phyloP scores from a whole-genome alignment of 2,329 filamentous ascomycete genomes.

The Aspergillus hortae region DNA sequence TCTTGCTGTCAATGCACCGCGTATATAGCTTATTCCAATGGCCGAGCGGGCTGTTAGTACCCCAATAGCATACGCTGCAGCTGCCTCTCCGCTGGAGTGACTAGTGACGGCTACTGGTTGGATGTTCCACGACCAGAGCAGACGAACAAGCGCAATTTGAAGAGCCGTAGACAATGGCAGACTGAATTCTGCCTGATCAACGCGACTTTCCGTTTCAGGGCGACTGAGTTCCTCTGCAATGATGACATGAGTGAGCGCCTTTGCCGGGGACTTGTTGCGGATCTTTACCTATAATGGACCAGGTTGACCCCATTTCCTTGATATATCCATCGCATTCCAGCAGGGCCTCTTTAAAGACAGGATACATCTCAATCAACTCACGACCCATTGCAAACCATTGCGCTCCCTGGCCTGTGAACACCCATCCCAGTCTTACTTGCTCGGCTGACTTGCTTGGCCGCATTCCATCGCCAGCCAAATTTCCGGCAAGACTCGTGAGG shows the following conservation, averaged over 20 bases:
- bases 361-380: constrained; percentile 15
- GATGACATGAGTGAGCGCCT: too few species aligned
- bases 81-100: constrained; percentile 35
- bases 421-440: background rate
- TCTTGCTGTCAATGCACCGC: background rate
- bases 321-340: background rate
- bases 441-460: constrained; percentile 34
- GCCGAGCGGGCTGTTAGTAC: constrained; percentile 3
- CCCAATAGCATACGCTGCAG: constrained; percentile 9
- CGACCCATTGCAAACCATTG: constrained; percentile 35
- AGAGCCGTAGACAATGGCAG: constrained; percentile 19
- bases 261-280: too few species aligned
- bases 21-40: constrained; percentile 3
- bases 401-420: constrained; percentile 29
- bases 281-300: background rate
- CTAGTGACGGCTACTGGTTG: constrained; percentile 22
- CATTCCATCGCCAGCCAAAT: constrained; percentile 1
- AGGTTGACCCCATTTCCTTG: background rate
- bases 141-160: constrained; percentile 28
- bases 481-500: background rate
- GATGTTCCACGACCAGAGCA: constrained; percentile 24
- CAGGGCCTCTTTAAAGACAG: background rate
- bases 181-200: background rate
- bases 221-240: background rate
- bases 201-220: constrained; percentile 1